These are phyloP conservation scores for Fusarium burgessii DNA, from an alignment of 2,329 filamentous ascomycete species.

Conservation along the genomic window DNA sequence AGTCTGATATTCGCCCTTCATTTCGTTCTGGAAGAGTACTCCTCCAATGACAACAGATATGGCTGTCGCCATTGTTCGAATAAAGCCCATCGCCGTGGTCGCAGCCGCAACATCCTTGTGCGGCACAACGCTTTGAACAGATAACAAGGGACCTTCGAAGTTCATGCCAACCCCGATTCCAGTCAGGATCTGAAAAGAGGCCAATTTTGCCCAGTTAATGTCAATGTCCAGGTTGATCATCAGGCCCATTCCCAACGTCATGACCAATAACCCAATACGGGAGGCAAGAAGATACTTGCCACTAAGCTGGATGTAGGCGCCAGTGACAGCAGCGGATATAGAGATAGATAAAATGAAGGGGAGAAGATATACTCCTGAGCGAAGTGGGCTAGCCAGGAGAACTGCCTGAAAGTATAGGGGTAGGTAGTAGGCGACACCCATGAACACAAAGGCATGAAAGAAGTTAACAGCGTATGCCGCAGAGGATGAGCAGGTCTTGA, in stretches of 20 bases:
- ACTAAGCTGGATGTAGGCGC: constrained; percentile 62
- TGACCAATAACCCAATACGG: constrained; percentile 63
- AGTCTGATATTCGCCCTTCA: constrained; percentile 61
- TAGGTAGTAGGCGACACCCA: constrained; percentile 75
- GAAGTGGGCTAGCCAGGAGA: constrained; percentile 68
- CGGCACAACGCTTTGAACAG: constrained; percentile 71
- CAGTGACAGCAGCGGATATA: constrained; percentile 56
- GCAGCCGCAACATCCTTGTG: constrained; percentile 71
- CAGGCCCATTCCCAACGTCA: constrained; percentile 70
- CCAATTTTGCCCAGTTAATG: constrained; percentile 59
- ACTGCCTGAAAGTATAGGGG: constrained; percentile 81
- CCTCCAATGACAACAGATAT: constrained; percentile 76
- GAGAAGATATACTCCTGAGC: constrained; percentile 71
- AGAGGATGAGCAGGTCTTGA: constrained; percentile 66
- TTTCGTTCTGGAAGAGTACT: constrained; percentile 78
- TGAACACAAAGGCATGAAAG: constrained; percentile 68
- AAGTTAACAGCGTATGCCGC: constrained; percentile 64
- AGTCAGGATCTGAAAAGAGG: constrained; percentile 68
- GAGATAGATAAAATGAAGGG: constrained; percentile 68
- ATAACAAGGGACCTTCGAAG: constrained; percentile 72
- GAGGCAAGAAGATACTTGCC: constrained; percentile 70
- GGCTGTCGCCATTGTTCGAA: constrained; percentile 72
- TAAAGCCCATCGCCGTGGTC: constrained; percentile 71
- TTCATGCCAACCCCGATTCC: constrained; percentile 73
- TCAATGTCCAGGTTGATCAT: constrained; percentile 67